Evolutionary conservation across 495 filamentous ascomycete species (phyloP), one percentile per base, ranked within the genome.

Genomic region (Terfezia boudieri): DNA sequence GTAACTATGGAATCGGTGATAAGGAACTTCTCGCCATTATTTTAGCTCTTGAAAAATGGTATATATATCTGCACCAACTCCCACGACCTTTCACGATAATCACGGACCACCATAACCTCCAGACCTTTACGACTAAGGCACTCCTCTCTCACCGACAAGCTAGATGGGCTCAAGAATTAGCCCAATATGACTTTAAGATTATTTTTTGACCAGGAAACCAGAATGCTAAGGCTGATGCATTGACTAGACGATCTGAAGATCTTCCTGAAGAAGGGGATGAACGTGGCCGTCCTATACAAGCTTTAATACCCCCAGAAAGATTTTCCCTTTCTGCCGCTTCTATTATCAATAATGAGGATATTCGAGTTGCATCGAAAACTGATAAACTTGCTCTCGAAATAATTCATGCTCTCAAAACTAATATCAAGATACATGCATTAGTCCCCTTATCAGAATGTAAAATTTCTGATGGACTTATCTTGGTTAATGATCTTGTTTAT

Each of bases 21-120:
- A 55, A 51, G 14, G 50, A 58, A 37, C 17, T 58, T 0, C 14
- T 58, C 0, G 53, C 56, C 1, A 58, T 58, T 51, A 38, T 61
- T 4, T 48, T 35, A 53, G 52, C 51, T 26, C 62, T 70, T 20
- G 51, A 68, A 26, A 26, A 59, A 36, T 71, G 56, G 61, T 52
- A 64, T 50, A 52, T 52, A n/a, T 56, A 69, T 11, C 51, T 70
- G 0, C 48, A 66, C 54, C 51, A 37, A 20, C 50, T 54, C 0
- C 8, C 22, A n/a, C 16, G 63, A 3, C 53, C 57, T 3, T 46
- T 62, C 4, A 51, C 55, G n/a, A 50, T 58, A 12, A 54, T 58
- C 48, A 56, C 55, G 0, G 62, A 68, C 35, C 59, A 68, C 50
- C 46, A 58, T 6, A 58, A 61, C 6, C 52, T 67, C 2, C 52